These are phyloP conservation scores for Hanseniaspora valbyensis DNA, from an alignment of 805 yeast genomes.

Conservation along the genomic window DNA sequence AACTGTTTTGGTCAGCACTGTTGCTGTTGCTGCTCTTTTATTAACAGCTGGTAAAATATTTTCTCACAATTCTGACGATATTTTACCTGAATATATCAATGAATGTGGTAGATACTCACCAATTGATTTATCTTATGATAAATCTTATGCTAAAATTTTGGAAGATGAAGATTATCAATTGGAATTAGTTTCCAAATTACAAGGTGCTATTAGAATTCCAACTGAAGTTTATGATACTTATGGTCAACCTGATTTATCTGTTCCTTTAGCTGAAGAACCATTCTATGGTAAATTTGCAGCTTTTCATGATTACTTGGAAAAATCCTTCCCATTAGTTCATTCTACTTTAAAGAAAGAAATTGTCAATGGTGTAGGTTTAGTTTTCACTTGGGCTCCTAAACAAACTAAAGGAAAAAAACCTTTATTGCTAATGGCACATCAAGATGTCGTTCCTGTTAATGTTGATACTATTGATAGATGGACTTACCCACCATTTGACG, in stretches of 20 bases:
- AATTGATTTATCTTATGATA: slow-evolving; percentile 9
- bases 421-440: slow-evolving; percentile 60
- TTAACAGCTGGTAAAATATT: slow-evolving; percentile 8
- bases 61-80: background rate
- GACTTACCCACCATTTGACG: slow-evolving; percentile 56
- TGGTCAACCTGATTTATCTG: slow-evolving; percentile 17
- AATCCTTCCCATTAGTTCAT: slow-evolving; percentile 45
- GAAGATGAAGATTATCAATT: slow-evolving; percentile 12
- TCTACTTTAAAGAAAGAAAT: slow-evolving; percentile 39
- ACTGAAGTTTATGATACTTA: slow-evolving; percentile 48
- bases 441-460: slow-evolving; percentile 72
- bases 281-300: slow-evolving; percentile 26
- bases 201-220: slow-evolving; percentile 48
- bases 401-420: slow-evolving; percentile 44
- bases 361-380: slow-evolving; percentile 53
- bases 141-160: slow-evolving; percentile 10
- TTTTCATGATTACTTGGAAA: slow-evolving; percentile 44
- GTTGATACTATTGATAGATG: slow-evolving; percentile 45
- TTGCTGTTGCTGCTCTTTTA: slow-evolving; percentile 5
- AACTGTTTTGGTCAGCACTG: slow-evolving; percentile 8
- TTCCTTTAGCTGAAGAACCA: slow-evolving; percentile 16
- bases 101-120: slow-evolving; percentile 15
- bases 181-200: slow-evolving; percentile 27
- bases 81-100: slow-evolving; percentile 8
- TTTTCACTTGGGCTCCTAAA: slow-evolving; percentile 52